These are phyloP conservation scores for Lycium ferocissimum DNA, from an alignment of 257 asterid genomes.

Conservation along the genomic window DNA sequence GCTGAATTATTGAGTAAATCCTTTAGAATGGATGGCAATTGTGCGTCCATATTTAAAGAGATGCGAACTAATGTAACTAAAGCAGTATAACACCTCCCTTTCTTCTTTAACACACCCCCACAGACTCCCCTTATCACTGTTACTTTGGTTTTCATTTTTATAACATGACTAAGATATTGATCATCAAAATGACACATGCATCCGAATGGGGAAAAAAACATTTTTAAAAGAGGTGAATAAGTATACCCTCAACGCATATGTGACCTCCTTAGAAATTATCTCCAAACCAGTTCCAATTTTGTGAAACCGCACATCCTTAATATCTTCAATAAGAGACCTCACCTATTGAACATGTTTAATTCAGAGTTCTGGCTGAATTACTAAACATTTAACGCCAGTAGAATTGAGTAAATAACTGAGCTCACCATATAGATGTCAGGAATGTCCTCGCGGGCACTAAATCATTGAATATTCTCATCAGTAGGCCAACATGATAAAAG, in stretches of 20 bases:
- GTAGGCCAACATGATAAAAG: conserved; percentile 25
- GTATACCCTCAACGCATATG: conserved; percentile 75
- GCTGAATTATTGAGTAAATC: neutral
- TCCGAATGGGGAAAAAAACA: conserved; percentile 18
- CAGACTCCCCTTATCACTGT: neutral
- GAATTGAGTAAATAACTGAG: conserved; percentile 21
- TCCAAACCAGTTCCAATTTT: conserved; percentile 91
- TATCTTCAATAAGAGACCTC: conserved; percentile 92
- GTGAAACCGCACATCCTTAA: conserved; percentile 94
- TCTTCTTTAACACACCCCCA: neutral
- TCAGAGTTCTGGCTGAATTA: conserved; percentile 33
- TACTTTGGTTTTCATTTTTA: too few species aligned
- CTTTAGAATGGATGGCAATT: neutral
- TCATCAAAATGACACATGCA: conserved; percentile 12
- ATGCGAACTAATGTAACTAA: neutral
- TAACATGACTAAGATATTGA: conserved; percentile 9
- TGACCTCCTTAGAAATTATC: conserved; percentile 72
- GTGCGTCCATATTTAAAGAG: neutral
- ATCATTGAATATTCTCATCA: conserved; percentile 39
- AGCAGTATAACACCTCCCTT: neutral
- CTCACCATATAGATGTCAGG: conserved; percentile 89
- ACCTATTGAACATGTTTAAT: conserved; percentile 50
- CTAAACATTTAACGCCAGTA: neutral
- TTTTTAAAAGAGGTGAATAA: neutral
- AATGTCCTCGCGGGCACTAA: conserved; percentile 89